Conservation (phyloP, 306 rosid species). For the Lathyrus oleraceus region DNA sequence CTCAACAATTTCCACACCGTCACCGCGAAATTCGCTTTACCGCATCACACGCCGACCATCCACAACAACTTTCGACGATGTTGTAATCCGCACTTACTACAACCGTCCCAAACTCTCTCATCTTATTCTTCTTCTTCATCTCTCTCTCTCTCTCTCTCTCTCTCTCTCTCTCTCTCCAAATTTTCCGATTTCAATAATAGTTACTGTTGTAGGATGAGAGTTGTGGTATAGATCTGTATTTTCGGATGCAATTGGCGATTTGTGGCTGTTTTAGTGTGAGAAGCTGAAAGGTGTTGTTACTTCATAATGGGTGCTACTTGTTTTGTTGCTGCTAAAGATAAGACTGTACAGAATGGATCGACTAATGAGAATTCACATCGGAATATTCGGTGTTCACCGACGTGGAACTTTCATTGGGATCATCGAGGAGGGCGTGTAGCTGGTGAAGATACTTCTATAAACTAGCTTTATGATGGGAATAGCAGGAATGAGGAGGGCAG, state of each 20-base stretch:
- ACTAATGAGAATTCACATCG: slow-evolving; percentile 36
- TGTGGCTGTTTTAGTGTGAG: slow-evolving; percentile 19
- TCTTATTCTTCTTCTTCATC: not conserved
- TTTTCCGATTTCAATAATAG: not conserved
- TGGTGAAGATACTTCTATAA: slow-evolving; percentile 55
- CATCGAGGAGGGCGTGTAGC: slow-evolving; percentile 57
- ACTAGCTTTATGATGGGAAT: slow-evolving; percentile 50
- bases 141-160: too few relatives aligned
- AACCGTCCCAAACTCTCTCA: slow-evolving; percentile 14
- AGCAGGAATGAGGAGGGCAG: slow-evolving; percentile 47
- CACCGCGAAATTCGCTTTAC: too few relatives aligned
- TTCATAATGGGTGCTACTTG: slow-evolving; percentile 53
- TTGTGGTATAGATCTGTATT: slow-evolving; percentile 14
- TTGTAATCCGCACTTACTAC: too few relatives aligned
- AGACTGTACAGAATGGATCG: slow-evolving; percentile 47
- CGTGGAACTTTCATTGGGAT: slow-evolving; percentile 61
- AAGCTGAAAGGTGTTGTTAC: slow-evolving; percentile 23
- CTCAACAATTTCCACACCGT: too few relatives aligned
- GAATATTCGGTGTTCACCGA: slow-evolving; percentile 44
- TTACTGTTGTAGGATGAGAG: slow-evolving; percentile 30
- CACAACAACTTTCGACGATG: too few relatives aligned
- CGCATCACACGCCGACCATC: too few relatives aligned
- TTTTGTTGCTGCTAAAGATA: slow-evolving; percentile 51
- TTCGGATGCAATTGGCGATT: slow-evolving; percentile 10
- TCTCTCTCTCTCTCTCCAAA: not conserved